Conservation (phyloP, 495 filamentous ascomycete genomes). For the Neurospora sp. region DNA sequence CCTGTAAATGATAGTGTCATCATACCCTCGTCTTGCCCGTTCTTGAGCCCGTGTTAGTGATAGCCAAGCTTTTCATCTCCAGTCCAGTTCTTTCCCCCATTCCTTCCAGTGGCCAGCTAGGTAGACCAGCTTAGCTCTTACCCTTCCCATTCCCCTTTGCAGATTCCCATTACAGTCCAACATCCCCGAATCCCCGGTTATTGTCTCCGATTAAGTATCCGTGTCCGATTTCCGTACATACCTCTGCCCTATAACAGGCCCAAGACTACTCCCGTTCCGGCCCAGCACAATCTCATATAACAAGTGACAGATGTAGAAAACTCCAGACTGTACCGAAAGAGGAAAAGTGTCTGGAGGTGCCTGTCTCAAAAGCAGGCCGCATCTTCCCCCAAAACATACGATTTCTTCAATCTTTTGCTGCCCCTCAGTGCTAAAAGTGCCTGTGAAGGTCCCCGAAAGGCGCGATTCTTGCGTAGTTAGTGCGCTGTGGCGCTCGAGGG, state of each 20-base stretch:
- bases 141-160: not conserved
- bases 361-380: not conserved
- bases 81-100: not conserved
- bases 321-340: not conserved
- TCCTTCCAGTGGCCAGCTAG: not conserved
- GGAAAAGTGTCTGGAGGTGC: not conserved
- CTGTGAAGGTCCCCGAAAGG: not conserved
- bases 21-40: not conserved
- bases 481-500: not conserved
- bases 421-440: not conserved
- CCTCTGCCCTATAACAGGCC: not conserved
- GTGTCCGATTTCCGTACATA: not conserved
- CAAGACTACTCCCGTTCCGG: not conserved
- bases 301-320: not conserved
- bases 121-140: not conserved
- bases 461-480: not conserved
- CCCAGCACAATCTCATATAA: not conserved
- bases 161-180: not conserved
- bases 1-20: not conserved
- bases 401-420: not conserved
- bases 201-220: not conserved
- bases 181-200: not conserved
- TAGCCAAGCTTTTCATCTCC: not conserved
- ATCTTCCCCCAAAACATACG: not conserved
- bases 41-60: not conserved